Conservation (phyloP, 495 filamentous ascomycete genomes). For the Penicillium soppii region DNA sequence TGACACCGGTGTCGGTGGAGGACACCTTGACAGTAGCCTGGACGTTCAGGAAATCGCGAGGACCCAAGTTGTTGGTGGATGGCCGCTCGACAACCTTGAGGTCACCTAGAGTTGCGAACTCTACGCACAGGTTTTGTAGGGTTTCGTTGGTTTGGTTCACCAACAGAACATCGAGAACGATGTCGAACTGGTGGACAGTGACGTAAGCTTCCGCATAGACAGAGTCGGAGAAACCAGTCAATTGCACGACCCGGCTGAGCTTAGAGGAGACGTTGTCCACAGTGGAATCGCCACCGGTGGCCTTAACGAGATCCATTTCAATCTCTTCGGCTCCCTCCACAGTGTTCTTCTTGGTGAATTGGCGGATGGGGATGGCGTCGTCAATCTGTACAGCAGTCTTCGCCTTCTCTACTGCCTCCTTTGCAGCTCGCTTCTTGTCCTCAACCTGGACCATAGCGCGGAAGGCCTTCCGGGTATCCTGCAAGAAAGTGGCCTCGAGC, state of each 20-base stretch:
- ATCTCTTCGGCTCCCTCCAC: constrained; percentile 81
- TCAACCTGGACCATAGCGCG: constrained; percentile 97
- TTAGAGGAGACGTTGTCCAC: constrained; percentile 89
- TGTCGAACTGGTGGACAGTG: constrained; percentile 98
- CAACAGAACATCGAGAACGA: constrained; percentile 92
- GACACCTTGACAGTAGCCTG: constrained; percentile 99
- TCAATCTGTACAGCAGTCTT: constrained; percentile 95
- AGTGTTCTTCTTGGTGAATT: constrained; percentile 89
- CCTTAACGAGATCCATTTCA: constrained; percentile 88
- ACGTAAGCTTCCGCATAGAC: constrained; percentile 99
- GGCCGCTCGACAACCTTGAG: constrained; percentile 97
- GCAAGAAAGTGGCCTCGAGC: constrained; percentile 86
- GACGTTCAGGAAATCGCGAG: constrained; percentile 95
- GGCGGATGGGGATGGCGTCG: constrained; percentile 87
- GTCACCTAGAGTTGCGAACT: constrained; percentile 97
- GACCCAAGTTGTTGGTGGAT: constrained; percentile 90
- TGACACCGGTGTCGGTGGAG: constrained; percentile 97
- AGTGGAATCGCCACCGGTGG: constrained; percentile 83
- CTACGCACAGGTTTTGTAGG: constrained; percentile 93
- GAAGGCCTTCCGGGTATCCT: constrained; percentile 96
- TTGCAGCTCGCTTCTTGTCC: constrained; percentile 89
- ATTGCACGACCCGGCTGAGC: constrained; percentile 91
- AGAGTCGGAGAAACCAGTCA: constrained; percentile 97
- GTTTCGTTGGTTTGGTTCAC: constrained; percentile 98
- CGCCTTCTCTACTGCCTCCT: constrained; percentile 87